Evolutionary conservation across 2,329 filamentous ascomycete genomes (phyloP).

Genomic region (Sporothrix sp.): DNA sequence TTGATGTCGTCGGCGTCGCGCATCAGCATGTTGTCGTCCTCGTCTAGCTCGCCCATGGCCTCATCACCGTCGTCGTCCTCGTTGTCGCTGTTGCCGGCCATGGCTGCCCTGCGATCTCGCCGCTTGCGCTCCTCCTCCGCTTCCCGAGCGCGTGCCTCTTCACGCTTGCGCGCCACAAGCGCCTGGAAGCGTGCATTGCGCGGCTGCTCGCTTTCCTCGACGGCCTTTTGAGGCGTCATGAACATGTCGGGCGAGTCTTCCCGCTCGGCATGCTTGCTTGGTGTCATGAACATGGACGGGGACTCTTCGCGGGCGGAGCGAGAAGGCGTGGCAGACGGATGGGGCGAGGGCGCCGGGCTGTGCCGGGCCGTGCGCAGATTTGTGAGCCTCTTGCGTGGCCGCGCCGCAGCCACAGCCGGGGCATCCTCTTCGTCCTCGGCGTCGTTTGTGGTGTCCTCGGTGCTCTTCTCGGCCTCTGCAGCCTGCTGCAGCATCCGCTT

Average conservation of each 20-base stretch:
- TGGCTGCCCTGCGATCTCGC: slow-evolving; percentile 31
- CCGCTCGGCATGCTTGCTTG: slow-evolving; percentile 16
- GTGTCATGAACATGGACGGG: slow-evolving; percentile 16
- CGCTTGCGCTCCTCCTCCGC: slow-evolving; percentile 43
- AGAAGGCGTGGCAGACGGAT: not conserved
- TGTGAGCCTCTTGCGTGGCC: slow-evolving; percentile 23
- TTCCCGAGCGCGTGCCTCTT: slow-evolving; percentile 60
- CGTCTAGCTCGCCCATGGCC: slow-evolving; percentile 22
- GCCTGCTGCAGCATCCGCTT: slow-evolving; percentile 32
- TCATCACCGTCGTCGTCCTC: slow-evolving; percentile 32
- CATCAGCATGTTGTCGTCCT: slow-evolving; percentile 27
- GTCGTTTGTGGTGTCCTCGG: slow-evolving; percentile 15
- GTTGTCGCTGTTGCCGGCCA: slow-evolving; percentile 17
- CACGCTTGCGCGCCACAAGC: slow-evolving; percentile 62
- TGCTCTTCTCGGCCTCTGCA: slow-evolving; percentile 20
- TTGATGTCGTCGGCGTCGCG: slow-evolving; percentile 38
- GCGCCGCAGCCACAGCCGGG: slow-evolving; percentile 21
- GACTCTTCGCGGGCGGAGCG: slow-evolving; percentile 5
- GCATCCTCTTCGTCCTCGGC: slow-evolving; percentile 26
- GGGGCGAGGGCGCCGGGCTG: slow-evolving; percentile 10
- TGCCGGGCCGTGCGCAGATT: slow-evolving; percentile 21
- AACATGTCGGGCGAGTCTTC: slow-evolving; percentile 44
- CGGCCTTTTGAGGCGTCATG: slow-evolving; percentile 38
- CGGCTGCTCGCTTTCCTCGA: slow-evolving; percentile 26
- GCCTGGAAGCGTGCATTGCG: slow-evolving; percentile 57